Evolutionary conservation across 2,329 filamentous ascomycete species (phyloP).

Genomic region (Penicillium occitanis): DNA sequence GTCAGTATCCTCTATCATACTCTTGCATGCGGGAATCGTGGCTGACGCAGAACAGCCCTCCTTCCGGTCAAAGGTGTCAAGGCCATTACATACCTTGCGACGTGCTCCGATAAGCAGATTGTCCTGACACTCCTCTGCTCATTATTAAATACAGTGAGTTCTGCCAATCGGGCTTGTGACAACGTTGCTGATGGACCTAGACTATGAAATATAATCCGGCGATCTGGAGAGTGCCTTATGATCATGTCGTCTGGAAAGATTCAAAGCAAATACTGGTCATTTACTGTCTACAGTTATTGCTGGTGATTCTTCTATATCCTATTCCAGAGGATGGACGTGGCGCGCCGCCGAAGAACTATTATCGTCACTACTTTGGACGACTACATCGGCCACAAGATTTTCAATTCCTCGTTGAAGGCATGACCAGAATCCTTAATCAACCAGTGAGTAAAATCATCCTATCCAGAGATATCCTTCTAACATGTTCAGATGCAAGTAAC

Average conservation of each 20-base stretch:
- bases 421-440: slow-evolving; percentile 88
- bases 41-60: slow-evolving; percentile 44
- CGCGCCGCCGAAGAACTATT: slow-evolving; percentile 78
- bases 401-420: slow-evolving; percentile 93
- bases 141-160: slow-evolving; percentile 80
- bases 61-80: slow-evolving; percentile 80
- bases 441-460: slow-evolving; percentile 51
- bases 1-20: slow-evolving; percentile 38
- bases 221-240: slow-evolving; percentile 90
- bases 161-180: not conserved
- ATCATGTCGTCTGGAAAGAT: slow-evolving; percentile 87
- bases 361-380: slow-evolving; percentile 86
- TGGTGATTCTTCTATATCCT: slow-evolving; percentile 81
- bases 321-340: slow-evolving; percentile 73
- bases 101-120: slow-evolving; percentile 84
- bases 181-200: slow-evolving; percentile 44
- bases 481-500: slow-evolving; percentile 70
- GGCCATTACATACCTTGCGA: slow-evolving; percentile 84
- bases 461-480: not conserved
- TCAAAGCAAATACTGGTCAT: slow-evolving; percentile 87
- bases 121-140: slow-evolving; percentile 90
- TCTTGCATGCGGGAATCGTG: not conserved
- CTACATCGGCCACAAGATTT: slow-evolving; percentile 94
- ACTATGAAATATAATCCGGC: slow-evolving; percentile 95
- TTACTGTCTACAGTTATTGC: slow-evolving; percentile 86